Evolutionary conservation across 2,329 filamentous ascomycete species (phyloP).

Genomic region (Diplodia corticola): DNA sequence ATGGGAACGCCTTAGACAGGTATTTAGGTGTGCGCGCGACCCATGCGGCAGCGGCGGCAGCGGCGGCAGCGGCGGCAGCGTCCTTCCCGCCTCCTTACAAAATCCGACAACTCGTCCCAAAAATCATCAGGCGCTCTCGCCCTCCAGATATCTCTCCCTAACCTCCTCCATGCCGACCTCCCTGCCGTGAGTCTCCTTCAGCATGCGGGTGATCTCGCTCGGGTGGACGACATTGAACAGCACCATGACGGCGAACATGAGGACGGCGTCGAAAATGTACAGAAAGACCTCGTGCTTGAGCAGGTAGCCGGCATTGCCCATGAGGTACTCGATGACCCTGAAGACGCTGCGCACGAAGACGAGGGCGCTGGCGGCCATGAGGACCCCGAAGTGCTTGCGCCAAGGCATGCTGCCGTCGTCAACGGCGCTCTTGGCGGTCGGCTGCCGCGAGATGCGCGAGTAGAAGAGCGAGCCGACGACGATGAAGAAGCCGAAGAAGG

Average conservation of each 20-base stretch:
- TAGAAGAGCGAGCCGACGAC: constrained; percentile 35
- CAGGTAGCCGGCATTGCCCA: constrained; percentile 48
- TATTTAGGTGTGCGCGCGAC: too few relatives aligned
- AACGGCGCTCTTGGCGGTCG: not conserved
- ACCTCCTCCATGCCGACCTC: not conserved
- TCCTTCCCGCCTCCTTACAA: too few relatives aligned
- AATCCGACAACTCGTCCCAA: not conserved
- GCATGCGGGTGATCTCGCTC: constrained; percentile 29
- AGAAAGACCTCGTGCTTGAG: constrained; percentile 48
- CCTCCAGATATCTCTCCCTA: not conserved
- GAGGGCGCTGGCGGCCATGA: constrained; percentile 47
- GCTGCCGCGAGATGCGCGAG: constrained; percentile 8
- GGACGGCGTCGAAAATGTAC: constrained; percentile 50
- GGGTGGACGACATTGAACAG: constrained; percentile 44
- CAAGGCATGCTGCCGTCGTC: constrained; percentile 27
- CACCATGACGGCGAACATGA: constrained; percentile 47
- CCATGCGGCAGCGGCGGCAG: too few relatives aligned
- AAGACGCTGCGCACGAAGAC: constrained; percentile 54
- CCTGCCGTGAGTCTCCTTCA: not conserved
- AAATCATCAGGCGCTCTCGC: not conserved
- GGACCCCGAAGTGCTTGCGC: constrained; percentile 41
- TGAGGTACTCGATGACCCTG: constrained; percentile 51
- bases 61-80: too few relatives aligned
- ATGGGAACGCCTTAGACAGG: too few relatives aligned
- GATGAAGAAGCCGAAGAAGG: constrained; percentile 37